These are phyloP conservation scores for Chaetothyriales sp. DNA, from an alignment of 2,329 filamentous ascomycete genomes.

Conservation along the genomic window DNA sequence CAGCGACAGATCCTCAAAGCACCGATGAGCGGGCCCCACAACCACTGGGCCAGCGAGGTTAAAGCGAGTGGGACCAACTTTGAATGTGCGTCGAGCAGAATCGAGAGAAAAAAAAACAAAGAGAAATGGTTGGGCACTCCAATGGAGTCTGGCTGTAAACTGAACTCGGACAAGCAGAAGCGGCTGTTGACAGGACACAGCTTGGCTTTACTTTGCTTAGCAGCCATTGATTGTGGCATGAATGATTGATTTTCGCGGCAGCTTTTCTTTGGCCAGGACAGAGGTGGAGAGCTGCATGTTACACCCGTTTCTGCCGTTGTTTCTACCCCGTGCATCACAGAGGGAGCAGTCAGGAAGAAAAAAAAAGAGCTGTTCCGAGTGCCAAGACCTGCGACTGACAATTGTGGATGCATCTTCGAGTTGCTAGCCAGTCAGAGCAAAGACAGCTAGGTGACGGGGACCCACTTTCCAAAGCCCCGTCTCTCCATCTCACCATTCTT, in stretches of 20 bases:
- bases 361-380: no score
- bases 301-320: neutral
- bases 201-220: neutral
- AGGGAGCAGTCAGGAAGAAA: no score
- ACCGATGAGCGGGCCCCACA: constrained; percentile 16
- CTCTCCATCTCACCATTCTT: no score
- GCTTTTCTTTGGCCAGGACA: no score
- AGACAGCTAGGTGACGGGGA: no score
- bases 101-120: neutral
- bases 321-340: no score
- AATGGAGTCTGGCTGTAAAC: neutral
- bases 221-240: neutral
- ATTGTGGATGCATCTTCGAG: no score
- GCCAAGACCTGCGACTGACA: no score
- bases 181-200: neutral
- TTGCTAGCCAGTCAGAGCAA: no score
- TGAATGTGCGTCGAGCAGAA: constrained; percentile 17
- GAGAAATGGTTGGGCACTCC: neutral
- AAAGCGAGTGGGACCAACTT: constrained; percentile 17
- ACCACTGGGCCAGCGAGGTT: constrained; percentile 16
- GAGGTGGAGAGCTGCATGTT: no score
- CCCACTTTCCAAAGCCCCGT: no score
- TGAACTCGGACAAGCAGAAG: neutral
- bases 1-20: constrained; percentile 15
- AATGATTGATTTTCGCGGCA: neutral